Evolutionary conservation across 1,284 basidiomycete species (phyloP), one percentile per base, ranked within the genome.

Genomic region (Cryptococcus sp.): DNA sequence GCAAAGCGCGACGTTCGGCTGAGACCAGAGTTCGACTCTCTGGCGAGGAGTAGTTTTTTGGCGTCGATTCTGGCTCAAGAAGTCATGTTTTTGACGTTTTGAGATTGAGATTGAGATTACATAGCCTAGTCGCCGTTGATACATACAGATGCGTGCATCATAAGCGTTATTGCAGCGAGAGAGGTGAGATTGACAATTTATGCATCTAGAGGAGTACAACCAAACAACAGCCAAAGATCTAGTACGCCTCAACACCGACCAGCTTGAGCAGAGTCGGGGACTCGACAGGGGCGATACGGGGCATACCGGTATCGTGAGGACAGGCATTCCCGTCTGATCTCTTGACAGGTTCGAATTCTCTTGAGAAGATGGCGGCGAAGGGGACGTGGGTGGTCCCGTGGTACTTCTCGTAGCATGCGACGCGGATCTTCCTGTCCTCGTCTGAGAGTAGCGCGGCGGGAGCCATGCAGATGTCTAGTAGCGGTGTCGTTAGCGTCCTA

Each of bases 11-110:
- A 8, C 17, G 39, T 51, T 31, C 64, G 64, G 54, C 52, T 50
- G 58, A 66, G 64, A 68, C 54, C 67, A 55, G 66, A 56, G 64
- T 68, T 68, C 67, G 62, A 68, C 59, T 65, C 67, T 57, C 67
- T 54, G 67, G 47, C 64, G 60, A 64, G 60, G 57, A 68, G 67
- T 46, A 52, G 44, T 47, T 67, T 63, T 66, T 65, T 65, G 47
- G 8, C 40, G 15, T 27, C 46, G 8, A 35, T 35, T 35, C 13
- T 35, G 31, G 3, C 31, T n/a, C n/a, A n/a, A 6, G 25, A 25
- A 35, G 8, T 5, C 13, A 10, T 35, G 8, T 35, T 35, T 13
- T 35, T 35, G 31, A 8, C 31, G 4, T 35, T 35, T 35, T 35
- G 31, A 2, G 5, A 31, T 31, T n/a, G n/a, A n/a, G n/a, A n/a